Base-by-base conservation (phyloP, 208 protist genomes). In the Leishmania guyanensis region DNA sequence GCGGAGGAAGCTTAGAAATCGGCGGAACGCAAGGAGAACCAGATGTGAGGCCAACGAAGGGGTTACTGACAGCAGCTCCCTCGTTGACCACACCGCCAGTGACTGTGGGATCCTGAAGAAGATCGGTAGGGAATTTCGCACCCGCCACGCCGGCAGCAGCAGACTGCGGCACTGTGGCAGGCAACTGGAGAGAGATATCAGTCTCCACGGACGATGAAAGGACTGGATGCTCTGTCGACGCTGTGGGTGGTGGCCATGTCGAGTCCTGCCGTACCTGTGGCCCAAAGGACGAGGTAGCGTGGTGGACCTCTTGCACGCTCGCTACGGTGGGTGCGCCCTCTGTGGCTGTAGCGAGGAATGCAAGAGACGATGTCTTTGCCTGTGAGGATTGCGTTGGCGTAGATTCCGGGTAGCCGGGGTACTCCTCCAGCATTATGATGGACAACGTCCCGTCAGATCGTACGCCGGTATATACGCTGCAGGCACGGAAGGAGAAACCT, bases 361-460 rank as follows among this genome's bases (percentile, higher is more conserved):
- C 3, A 33, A 46, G 36, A 53, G 68, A 16, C 22, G 51, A 26
- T 29, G 51, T 4, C 0, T 29, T n/a, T 64, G 72, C 29, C 72
- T 60, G 29, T 51, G 33, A 46, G 14, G 33, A n/a, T 33, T 39
- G 51, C 48, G n/a, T 16, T 62, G 72, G 16, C 5, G 26, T 76
- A 5, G 72, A 36, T 46, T 39, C 50, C 17, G 71, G 29, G 74
- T 29, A 60, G 43, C 68, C 51, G 3, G 70, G 82, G 71, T 81
- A 78, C 17, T 79, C 76, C 77, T 78, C 77, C 71, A 85, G 39
- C 77, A 81, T 75, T 5, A 81, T 46, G 22, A 81, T 48, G n/a
- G 77, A 75, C 48, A 81, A 50, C 33, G 70, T 81, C 17, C 77
- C 77, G 36, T 78, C 77, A 36, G 56, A 48, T 22, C 76, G 76